A percentile compares a stretch with the other conserved stretches of the same genome.
Conservation (phyloP, 768 basidiomycete genomes). For the Mycena pura region DNA sequence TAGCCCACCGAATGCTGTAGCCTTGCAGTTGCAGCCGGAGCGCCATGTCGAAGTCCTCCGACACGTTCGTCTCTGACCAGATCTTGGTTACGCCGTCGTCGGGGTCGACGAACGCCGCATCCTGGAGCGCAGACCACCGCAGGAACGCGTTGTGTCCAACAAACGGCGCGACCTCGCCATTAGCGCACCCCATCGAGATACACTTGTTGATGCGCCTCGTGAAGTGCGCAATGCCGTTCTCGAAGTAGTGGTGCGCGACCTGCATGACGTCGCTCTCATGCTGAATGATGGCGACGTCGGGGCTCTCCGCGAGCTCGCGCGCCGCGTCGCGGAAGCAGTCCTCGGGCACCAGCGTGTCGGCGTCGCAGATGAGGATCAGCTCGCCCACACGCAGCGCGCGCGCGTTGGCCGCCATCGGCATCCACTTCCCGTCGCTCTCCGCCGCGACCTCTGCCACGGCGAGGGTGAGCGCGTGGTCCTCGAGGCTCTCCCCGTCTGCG, state of each 20-base stretch:
- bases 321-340: conserved; percentile 93
- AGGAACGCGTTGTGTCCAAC: conserved; percentile 91
- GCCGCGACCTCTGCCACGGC: conserved; percentile 77
- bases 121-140: conserved; percentile 89
- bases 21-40: conserved; percentile 69
- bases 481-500: conserved; percentile 53
- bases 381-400: conserved; percentile 79
- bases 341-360: conserved; percentile 82
- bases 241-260: conserved; percentile 88
- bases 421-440: conserved; percentile 63
- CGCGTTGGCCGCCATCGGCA: conserved; percentile 80
- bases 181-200: conserved; percentile 81
- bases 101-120: conserved; percentile 76
- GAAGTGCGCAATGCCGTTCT: conserved; percentile 89
- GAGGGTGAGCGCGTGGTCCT: conserved; percentile 74
- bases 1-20: conserved; percentile 85
- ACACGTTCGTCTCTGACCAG: conserved; percentile 85
- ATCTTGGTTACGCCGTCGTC: conserved; percentile 72
- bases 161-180: conserved; percentile 84
- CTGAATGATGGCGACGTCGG: conserved; percentile 88
- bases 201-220: conserved; percentile 86
- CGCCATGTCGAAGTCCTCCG: conserved; percentile 87
- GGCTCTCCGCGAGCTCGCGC: conserved; percentile 81
- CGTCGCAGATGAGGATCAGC: conserved; percentile 82
- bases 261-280: conserved; percentile 94